These are phyloP conservation scores for Claviceps maximensis DNA, from an alignment of 2,329 filamentous ascomycete genomes.

Conservation along the genomic window DNA sequence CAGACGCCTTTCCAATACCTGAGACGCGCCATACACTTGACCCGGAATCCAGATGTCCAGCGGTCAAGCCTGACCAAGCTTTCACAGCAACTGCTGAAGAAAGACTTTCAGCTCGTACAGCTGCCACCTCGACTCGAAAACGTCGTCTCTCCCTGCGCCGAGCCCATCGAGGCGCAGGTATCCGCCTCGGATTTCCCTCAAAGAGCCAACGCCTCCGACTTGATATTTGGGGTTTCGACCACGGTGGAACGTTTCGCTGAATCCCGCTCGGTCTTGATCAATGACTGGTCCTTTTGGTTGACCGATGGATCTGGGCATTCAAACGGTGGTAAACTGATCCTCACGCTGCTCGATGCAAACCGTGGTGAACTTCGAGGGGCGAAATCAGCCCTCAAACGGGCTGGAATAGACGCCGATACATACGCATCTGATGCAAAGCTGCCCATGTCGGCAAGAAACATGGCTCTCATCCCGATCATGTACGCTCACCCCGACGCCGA, in stretches of 20 bases:
- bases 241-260: constrained; percentile 40
- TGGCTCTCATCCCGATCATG: constrained; percentile 38
- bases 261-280: constrained; percentile 33
- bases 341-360: constrained; percentile 38
- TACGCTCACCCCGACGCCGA: constrained; percentile 35
- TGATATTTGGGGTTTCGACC: constrained; percentile 45
- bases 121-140: constrained; percentile 21
- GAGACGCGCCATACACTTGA: constrained; percentile 38
- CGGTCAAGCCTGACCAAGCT: constrained; percentile 37
- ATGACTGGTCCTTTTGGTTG: constrained; percentile 46
- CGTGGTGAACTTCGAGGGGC: constrained; percentile 35
- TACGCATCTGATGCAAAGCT: constrained; percentile 31
- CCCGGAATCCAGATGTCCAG: constrained; percentile 30
- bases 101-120: constrained; percentile 34
- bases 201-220: constrained; percentile 38
- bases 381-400: constrained; percentile 26
- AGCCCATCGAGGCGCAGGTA: constrained; percentile 32
- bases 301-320: constrained; percentile 39
- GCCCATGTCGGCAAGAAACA: constrained; percentile 43
- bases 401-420: constrained; percentile 44
- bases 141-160: constrained; percentile 28
- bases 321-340: constrained; percentile 41
- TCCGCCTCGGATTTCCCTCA: constrained; percentile 24
- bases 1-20: constrained; percentile 39
- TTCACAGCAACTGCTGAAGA: constrained; percentile 20